These are phyloP conservation scores for Petunia axillaris DNA, from an alignment of 257 asterid species.

Conservation along the genomic window DNA sequence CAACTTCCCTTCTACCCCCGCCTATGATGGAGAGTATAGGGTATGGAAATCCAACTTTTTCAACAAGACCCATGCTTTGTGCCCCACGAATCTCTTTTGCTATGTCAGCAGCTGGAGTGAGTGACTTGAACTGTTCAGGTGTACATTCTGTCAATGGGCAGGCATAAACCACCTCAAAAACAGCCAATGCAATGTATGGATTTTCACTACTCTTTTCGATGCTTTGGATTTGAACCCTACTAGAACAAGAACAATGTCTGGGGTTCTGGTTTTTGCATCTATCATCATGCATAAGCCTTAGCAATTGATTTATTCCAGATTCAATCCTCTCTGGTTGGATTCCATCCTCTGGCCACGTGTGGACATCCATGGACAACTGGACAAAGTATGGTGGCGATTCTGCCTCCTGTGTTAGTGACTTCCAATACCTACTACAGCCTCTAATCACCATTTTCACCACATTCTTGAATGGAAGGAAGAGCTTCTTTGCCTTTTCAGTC, in stretches of 20 bases:
- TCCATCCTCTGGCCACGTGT: slow-evolving; percentile 95
- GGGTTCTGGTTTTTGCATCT: slow-evolving; percentile 69
- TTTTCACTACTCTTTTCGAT: slow-evolving; percentile 76
- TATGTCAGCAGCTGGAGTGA: slow-evolving; percentile 97
- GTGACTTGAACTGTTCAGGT: slow-evolving; percentile 67
- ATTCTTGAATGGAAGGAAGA: slow-evolving; percentile 48
- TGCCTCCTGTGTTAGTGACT: slow-evolving; percentile 96
- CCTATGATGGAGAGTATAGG: slow-evolving; percentile 78
- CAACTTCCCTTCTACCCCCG: slow-evolving; percentile 94
- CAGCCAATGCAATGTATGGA: slow-evolving; percentile 72
- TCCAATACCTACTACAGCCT: slow-evolving; percentile 88
- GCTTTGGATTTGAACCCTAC: slow-evolving; percentile 94
- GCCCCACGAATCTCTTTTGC: slow-evolving; percentile 81
- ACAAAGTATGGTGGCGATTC: slow-evolving; percentile 99
- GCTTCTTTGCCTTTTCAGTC: slow-evolving; percentile 57
- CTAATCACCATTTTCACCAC: slow-evolving; percentile 47
- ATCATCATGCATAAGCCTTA: slow-evolving; percentile 70
- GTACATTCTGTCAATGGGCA: slow-evolving; percentile 65
- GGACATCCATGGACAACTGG: slow-evolving; percentile 91
- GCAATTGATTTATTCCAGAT: slow-evolving; percentile 82
- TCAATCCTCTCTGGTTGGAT: slow-evolving; percentile 98
- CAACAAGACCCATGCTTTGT: slow-evolving; percentile 51
- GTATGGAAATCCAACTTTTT: slow-evolving; percentile 83
- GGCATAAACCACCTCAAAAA: slow-evolving; percentile 92
- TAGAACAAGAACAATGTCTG: slow-evolving; percentile 65